Conservation (phyloP, 78 protist species). For the Dictyostelium intermedium region DNA sequence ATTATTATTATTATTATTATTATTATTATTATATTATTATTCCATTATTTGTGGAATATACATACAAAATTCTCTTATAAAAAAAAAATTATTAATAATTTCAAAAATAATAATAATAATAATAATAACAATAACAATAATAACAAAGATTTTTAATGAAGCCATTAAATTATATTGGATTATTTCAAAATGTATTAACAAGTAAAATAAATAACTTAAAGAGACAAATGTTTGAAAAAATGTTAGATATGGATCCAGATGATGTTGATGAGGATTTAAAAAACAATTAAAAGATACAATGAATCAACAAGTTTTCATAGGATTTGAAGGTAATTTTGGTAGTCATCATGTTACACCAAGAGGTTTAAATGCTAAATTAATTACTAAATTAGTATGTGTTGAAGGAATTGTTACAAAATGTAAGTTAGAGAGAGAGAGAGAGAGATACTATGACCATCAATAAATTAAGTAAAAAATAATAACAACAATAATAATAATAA, state of each 20-base stretch:
- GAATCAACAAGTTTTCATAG: constrained; percentile 75
- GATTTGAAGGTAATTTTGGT: constrained; percentile 95
- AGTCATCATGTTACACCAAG: constrained; percentile 95
- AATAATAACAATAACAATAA: neutral
- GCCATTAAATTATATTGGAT: neutral
- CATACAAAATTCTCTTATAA: too few species aligned
- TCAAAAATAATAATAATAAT: too few species aligned
- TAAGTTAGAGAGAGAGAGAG: too few species aligned
- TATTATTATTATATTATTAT: neutral
- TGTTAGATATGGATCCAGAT: neutral
- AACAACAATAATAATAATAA: neutral
- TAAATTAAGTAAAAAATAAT: too few species aligned
- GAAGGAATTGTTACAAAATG: constrained; percentile 99
- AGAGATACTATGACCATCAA: too few species aligned
- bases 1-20: neutral
- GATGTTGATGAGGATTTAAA: neutral
- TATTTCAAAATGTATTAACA: neutral
- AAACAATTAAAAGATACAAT: neutral
- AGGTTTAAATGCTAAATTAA: constrained; percentile 82
- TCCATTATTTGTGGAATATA: neutral
- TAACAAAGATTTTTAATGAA: constrained; percentile 3
- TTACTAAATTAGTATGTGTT: constrained; percentile 91
- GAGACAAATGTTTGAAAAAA: neutral
- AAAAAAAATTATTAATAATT: too few species aligned
- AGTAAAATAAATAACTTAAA: neutral